Percentiles rank a stretch among this genome's conserved stretches.
Evolutionary conservation across 1,139 yeast genomes (phyloP).

Genomic region (Tardiomyces blankii): DNA sequence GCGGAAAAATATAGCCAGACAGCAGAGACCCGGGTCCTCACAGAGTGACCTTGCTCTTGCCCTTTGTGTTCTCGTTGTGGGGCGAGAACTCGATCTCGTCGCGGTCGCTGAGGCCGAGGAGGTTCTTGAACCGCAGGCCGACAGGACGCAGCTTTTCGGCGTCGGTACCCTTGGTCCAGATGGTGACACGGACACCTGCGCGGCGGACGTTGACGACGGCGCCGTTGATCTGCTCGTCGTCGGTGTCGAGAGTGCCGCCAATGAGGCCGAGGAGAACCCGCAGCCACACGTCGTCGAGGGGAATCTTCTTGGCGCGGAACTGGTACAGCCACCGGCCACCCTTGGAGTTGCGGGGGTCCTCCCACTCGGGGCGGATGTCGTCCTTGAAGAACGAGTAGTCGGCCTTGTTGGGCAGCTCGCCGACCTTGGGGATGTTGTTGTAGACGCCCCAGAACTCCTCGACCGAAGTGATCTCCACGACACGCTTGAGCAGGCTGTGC

Average conservation of each 20-base stretch:
- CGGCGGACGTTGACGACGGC: slow-evolving; percentile 84
- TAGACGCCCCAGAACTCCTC: slow-evolving; percentile 99
- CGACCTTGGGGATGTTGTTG: slow-evolving; percentile 88
- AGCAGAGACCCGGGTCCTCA: neutral
- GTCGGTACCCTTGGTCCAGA: slow-evolving; percentile 85
- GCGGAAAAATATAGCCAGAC: too few species aligned
- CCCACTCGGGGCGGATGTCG: slow-evolving; percentile 98
- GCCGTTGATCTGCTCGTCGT: slow-evolving; percentile 74
- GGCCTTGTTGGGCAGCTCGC: slow-evolving; percentile 81
- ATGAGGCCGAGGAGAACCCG: slow-evolving; percentile 82
- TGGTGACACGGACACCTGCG: slow-evolving; percentile 72
- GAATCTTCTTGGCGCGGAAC: slow-evolving; percentile 45
- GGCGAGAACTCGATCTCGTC: slow-evolving; percentile 69
- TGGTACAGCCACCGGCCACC: slow-evolving; percentile 95
- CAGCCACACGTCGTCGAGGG: slow-evolving; percentile 86
- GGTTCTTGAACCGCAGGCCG: slow-evolving; percentile 69
- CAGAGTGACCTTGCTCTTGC: slow-evolving; percentile 12
- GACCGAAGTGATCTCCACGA: slow-evolving; percentile 81
- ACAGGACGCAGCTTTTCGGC: slow-evolving; percentile 40
- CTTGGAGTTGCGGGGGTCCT: slow-evolving; percentile 71
- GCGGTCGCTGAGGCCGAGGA: slow-evolving; percentile 54
- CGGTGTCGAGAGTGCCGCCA: slow-evolving; percentile 83
- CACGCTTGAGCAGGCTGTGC: slow-evolving; percentile 90
- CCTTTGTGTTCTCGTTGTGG: slow-evolving; percentile 32
- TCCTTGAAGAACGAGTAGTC: slow-evolving; percentile 94